Percentiles rank a stretch among this genome's conserved stretches.
These are phyloP conservation scores for Abelmoschus esculentus DNA, from an alignment of 345 rosid species.

Conservation along the genomic window DNA sequence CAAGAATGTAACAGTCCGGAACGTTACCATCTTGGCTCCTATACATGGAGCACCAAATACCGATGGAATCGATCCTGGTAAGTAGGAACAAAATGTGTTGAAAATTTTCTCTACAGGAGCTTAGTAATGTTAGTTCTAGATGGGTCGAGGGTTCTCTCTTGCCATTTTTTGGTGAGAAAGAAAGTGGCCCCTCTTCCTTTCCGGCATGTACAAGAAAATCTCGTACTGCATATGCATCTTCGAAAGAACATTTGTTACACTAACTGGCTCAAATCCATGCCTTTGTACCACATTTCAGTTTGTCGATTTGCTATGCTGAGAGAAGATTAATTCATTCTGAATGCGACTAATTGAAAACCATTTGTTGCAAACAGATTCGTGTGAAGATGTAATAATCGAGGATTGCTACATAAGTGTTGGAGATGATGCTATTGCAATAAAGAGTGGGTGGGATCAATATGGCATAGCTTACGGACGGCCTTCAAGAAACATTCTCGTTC, in stretches of 20 bases:
- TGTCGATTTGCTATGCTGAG: too few species aligned
- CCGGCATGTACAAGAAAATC: too few species aligned
- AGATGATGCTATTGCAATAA: conserved; percentile 90
- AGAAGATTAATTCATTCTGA: too few species aligned
- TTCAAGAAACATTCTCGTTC: conserved; percentile 71
- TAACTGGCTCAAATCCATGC: neutral
- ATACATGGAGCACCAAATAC: conserved; percentile 82
- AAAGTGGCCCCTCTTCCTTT: neutral
- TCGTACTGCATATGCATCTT: too few species aligned
- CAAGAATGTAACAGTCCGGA: conserved; percentile 69
- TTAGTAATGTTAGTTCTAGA: too few species aligned
- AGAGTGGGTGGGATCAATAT: conserved; percentile 99
- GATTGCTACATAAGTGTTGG: conserved; percentile 96
- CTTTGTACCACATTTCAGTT: too few species aligned
- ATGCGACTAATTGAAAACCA: neutral
- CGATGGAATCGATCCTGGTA: conserved; percentile 96
- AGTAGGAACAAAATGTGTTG: conserved; percentile 2
- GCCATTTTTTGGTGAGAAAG: neutral
- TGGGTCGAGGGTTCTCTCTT: neutral
- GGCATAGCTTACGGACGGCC: conserved; percentile 84
- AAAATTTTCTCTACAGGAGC: neutral
- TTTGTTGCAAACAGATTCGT: conserved; percentile 57
- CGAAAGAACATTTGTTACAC: neutral
- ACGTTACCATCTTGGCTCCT: conserved; percentile 83
- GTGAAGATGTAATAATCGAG: conserved; percentile 89